Evolutionary conservation across 148 eudicot genomes (phyloP), one percentile per base, ranked within the genome.

Genomic region (Cornus controversa): DNA sequence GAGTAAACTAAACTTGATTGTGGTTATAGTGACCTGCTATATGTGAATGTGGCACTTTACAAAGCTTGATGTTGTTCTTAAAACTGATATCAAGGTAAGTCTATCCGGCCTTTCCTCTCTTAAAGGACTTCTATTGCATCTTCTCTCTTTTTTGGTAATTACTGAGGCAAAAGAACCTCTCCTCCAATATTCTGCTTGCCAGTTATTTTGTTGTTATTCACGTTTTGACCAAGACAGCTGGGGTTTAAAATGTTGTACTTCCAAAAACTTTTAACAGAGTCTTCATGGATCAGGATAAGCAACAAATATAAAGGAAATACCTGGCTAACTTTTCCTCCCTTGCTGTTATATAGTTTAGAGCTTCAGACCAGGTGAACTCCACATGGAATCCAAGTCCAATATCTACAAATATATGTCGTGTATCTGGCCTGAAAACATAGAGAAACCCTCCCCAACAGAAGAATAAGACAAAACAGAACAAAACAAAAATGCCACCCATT

Each of bases 351-450:
- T 72, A 90, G 6, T 75, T 82, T 73, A 95, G 65, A 80, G 98
- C 98, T 90, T 95, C 98, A 73, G 91, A 83, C 96, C 97, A 95
- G 24, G 96, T 91, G 84, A 95, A 90, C 82, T 95, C 97, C 60
- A 93, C 96, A 78, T 93, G 92, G 82, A 95, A 95, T 65, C 98
- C 97, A 70, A 91, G 90, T 70, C 98, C 97, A 80, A 93, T 83
- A 78, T 95, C 97, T 25, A 95, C 97, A 89, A 86, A 92, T 84
- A 95, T 95, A 69, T 68, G 92, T 34, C 86, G 83, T 72, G 97
- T 91, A 76, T 95, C 94, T 79, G 94, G 97, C 75, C 93, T 94
- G 89, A 77, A 83, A 83, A 75, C 70, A 80, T 57, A 77, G 23
- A 77, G 18, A 2, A n/a, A 36, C 18, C 47, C 58, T 73, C 47